Evolutionary conservation across 2,329 filamentous ascomycete species (phyloP), one percentile per base, ranked within the genome.

Genomic region (Fusarium drepaniforme): DNA sequence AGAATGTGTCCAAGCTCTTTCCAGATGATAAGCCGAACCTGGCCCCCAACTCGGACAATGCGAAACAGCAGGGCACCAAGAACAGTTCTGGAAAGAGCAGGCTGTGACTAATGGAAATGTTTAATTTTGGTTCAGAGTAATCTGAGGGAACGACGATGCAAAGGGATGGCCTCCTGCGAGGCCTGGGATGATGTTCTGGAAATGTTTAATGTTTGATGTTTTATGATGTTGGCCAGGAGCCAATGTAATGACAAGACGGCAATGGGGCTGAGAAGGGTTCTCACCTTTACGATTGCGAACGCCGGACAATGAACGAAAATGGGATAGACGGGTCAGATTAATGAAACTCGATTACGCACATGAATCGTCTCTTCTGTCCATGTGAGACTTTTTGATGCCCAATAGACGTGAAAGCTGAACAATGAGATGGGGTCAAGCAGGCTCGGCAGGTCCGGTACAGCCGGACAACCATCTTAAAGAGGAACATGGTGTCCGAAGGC

Each of bases 201-300:
- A 53, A 53, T 53, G 49, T 53, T 53, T 53, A 53, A 53, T 53
- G 49, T 53, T 53, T 53, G 23, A 49, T 53, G 28, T 53, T 21
- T 53, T 8, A 49, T 53, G 28, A 33, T 21, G 25, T 7, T 53
- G 49, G 49, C 49, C 25, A 33, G 28, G 28, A 33, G 49, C 28
- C 49, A 33, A 5, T n/a, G 7, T n/a, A 13, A 53, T 33, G 28
- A 53, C 49, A n/a, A 4, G 28, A 51, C 11, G 49, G 7, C 49
- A 3, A 25, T 33, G 18, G 16, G 28, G 5, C 7, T 9, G 16
- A 13, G 6, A 1, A 11, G n/a, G 49, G 25, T 18, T 21, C 28
- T 33, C 11, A 15, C 2, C 18, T 5, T 33, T 3, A 11, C 11
- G 18, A 33, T 5, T 15, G 11, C 49, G 12, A 15, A 18, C 11